Evolutionary conservation across 1,284 basidiomycete species (phyloP).

Genomic region (Ganoderma resinaceum): DNA sequence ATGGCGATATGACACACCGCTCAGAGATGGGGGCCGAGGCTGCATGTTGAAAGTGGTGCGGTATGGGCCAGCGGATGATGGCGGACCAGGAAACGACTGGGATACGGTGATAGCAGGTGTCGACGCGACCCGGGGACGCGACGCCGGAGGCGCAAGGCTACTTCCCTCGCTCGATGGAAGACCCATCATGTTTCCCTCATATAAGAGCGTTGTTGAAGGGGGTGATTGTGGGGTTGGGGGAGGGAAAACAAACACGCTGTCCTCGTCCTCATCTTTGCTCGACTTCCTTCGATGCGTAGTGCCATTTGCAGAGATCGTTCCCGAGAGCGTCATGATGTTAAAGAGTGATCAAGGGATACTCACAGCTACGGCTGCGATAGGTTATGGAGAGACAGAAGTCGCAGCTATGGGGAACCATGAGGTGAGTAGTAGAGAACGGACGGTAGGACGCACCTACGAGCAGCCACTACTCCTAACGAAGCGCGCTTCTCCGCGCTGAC

Average conservation of each 20-base stretch:
- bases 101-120: conserved; percentile 42
- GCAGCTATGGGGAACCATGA: background rate
- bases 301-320: conserved; percentile 13
- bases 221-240: conserved; percentile 23
- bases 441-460: background rate
- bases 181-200: conserved; percentile 26
- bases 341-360: too few species aligned
- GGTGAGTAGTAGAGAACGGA: background rate
- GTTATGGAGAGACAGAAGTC: background rate
- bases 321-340: conserved; percentile 18
- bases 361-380: background rate
- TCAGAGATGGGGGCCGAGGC: conserved; percentile 40
- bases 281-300: conserved; percentile 43
- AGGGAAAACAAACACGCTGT: conserved; percentile 35
- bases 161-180: conserved; percentile 11
- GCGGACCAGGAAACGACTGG: conserved; percentile 39
- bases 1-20: conserved; percentile 34
- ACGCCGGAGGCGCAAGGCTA: conserved; percentile 18
- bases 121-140: conserved; percentile 46
- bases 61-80: conserved; percentile 50
- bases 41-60: conserved; percentile 43
- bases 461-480: background rate
- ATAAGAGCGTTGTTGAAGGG: conserved; percentile 25
- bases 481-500: too few species aligned
- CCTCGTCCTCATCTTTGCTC: conserved; percentile 43